Evolutionary conservation across 108 stramenopile genomes (phyloP), one percentile per base, ranked within the genome.

Genomic region (Nannochloropsis salina): DNA sequence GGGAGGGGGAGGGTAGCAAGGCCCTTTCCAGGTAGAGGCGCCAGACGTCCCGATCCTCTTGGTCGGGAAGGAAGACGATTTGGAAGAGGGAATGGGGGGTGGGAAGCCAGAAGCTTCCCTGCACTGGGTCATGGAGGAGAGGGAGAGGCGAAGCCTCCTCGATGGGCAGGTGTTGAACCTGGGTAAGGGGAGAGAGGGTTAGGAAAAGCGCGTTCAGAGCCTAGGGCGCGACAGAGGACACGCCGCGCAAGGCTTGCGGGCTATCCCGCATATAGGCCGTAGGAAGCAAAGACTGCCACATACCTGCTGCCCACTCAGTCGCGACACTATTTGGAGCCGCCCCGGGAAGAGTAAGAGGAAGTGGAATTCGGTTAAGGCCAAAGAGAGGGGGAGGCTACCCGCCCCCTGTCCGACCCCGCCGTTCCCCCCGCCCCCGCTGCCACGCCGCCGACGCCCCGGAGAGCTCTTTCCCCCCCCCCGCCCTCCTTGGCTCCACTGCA

Each of bases 41-140:
- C 88, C 88, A 88, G 18, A 88, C 88, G 80, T 84, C 74, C 9
- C 88, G 82, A 22, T 84, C 88, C 40, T 88, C 88, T 6, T 82
- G 84, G 83, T 61, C 82, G 8, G 83, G 82, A 21, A 45, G 15
- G 22, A 86, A 43, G 82, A 44, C 31, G 42, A 21, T 0, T 41
- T 20, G 22, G 41, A 41, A 74, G n/a, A 85, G 42, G 44, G 12
- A n/a, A 79, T 10, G 31, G 43, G 83, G 10, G 2, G 43, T 9
- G 44, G 9, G 43, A 42, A 42, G 21, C 12, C 83, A 43, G 43
- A 42, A 43, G n/a, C 15, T 2, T n/a, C 44, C 87, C 80, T 45
- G 84, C 80, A 43, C 45, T 20, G 83, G 83, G 40, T 88, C 87
- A 41, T 80, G 44, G 21, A 88, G 83, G 80, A 88, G 21, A 45